Conservation (phyloP, 2,329 filamentous ascomycete species). For the Apiospora aurea region DNA sequence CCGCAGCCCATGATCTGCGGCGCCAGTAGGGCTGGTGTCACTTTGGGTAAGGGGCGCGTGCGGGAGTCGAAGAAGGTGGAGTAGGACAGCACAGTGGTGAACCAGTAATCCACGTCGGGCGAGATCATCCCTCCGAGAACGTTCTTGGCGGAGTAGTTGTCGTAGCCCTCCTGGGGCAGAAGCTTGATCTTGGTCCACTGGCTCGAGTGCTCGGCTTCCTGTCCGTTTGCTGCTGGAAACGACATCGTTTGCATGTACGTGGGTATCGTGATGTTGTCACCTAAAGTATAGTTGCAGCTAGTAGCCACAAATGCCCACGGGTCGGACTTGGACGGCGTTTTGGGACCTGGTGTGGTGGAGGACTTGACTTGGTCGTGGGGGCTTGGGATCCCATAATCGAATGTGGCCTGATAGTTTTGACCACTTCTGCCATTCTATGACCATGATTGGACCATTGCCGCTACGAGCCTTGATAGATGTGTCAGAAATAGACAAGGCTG, state of each 20-base stretch:
- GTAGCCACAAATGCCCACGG: not conserved
- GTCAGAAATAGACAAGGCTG: not conserved
- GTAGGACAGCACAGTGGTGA: not conserved
- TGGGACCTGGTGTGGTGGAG: not conserved
- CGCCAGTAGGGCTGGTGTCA: not conserved
- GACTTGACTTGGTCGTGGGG: not conserved
- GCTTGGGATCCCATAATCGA: not conserved
- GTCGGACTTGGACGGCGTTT: not conserved
- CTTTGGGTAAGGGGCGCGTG: not conserved
- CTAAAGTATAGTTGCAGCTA: not conserved
- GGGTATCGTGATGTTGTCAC: not conserved
- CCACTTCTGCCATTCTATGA: not conserved
- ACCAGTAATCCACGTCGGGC: not conserved
- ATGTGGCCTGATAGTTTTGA: not conserved
- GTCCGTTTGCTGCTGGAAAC: not conserved
- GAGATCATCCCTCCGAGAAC: not conserved
- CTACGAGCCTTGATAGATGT: not conserved
- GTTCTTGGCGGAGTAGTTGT: constrained; percentile 2
- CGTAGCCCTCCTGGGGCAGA: not conserved
- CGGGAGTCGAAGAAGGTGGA: constrained; percentile 12
- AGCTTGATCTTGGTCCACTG: constrained; percentile 15
- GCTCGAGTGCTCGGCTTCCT: not conserved
- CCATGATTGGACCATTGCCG: not conserved
- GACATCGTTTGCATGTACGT: not conserved
- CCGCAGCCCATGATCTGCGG: not conserved